Conservation (phyloP, 2,329 filamentous ascomycete species). For the Fusarium domesticum region DNA sequence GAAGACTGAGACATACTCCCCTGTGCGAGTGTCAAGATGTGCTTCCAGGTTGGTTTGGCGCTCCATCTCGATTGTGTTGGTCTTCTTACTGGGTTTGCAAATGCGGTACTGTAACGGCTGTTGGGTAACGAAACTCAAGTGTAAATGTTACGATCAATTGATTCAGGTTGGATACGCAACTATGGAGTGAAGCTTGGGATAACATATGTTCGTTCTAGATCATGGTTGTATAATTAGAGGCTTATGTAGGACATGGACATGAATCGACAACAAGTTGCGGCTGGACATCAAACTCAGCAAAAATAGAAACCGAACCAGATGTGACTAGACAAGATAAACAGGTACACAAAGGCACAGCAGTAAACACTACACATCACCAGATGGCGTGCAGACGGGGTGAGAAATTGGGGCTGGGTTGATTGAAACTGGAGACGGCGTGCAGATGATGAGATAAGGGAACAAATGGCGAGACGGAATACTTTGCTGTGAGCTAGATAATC, state of each 20-base stretch:
- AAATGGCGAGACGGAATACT: constrained; percentile 6
- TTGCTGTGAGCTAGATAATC: neutral
- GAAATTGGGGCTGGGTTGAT: neutral
- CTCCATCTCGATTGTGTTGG: too few species aligned
- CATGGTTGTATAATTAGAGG: neutral
- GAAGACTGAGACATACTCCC: too few species aligned
- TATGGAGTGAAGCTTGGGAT: too few species aligned
- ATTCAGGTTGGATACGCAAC: too few species aligned
- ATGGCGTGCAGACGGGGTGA: neutral
- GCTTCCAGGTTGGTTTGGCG: too few species aligned
- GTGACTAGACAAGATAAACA: constrained; percentile 5
- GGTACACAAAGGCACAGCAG: constrained; percentile 6
- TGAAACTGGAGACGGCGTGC: neutral
- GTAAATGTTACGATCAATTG: too few species aligned
- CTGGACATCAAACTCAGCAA: constrained; percentile 8
- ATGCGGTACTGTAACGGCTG: too few species aligned
- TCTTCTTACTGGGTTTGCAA: too few species aligned
- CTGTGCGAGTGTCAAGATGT: too few species aligned
- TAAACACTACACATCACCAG: constrained; percentile 1
- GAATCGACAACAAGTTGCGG: neutral
- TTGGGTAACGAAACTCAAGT: too few species aligned
- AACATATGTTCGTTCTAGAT: too few species aligned
- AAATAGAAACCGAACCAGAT: constrained; percentile 20
- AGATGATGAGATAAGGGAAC: constrained; percentile 10
- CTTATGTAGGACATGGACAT: neutral